Evolutionary conservation across 495 filamentous ascomycete species (phyloP).

Genomic region (Hypoxylon crocopeplum): DNA sequence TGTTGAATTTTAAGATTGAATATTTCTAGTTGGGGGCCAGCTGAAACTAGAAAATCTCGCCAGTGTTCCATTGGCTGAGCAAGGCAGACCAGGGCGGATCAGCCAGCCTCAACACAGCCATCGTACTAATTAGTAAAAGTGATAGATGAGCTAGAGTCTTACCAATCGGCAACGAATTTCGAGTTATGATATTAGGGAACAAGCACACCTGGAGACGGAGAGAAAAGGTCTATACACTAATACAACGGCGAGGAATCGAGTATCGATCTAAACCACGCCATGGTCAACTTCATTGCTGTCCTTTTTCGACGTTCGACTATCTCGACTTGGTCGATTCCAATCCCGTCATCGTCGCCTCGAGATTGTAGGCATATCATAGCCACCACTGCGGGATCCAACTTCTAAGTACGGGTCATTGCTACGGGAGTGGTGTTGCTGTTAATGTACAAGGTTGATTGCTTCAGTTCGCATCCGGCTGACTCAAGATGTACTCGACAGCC

Average conservation of each 20-base stretch:
- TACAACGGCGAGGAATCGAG: constrained; percentile 40
- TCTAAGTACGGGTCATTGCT: constrained; percentile 35
- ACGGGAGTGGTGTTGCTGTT: constrained; percentile 42
- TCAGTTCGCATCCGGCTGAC: constrained; percentile 82
- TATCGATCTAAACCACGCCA: constrained; percentile 24
- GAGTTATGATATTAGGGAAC: background rate
- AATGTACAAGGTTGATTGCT: constrained; percentile 33
- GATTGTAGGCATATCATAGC: constrained; percentile 15
- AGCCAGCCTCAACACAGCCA: background rate
- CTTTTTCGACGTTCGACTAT: constrained; percentile 22
- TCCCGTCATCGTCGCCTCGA: constrained; percentile 21
- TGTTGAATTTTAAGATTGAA: no score
- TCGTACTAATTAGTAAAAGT: background rate
- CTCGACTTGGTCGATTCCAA: constrained; percentile 14
- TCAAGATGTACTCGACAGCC: constrained; percentile 93
- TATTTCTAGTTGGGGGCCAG: background rate
- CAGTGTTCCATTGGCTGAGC: background rate
- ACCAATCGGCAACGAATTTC: background rate
- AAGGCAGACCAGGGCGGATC: background rate
- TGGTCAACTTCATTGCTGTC: constrained; percentile 21
- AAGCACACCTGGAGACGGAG: constrained; percentile 1
- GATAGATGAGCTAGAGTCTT: background rate
- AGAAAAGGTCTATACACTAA: constrained; percentile 47
- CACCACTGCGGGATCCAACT: constrained; percentile 13
- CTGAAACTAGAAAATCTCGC: background rate